Evolutionary conservation across 768 basidiomycete genomes (phyloP).

Genomic region (Imleria badia): DNA sequence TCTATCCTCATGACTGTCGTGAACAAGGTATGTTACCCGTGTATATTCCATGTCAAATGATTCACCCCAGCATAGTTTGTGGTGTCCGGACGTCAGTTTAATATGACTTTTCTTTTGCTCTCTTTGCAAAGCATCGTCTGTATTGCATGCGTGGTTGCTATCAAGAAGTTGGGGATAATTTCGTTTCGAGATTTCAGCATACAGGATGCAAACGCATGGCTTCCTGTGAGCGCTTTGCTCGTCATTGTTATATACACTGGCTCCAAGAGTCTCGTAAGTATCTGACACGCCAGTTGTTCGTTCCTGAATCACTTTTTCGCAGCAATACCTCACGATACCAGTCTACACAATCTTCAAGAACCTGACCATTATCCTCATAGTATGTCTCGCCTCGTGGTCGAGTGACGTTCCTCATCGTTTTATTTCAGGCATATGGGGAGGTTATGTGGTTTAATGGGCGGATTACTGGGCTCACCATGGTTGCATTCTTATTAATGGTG

Average conservation of each 20-base stretch:
- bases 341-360: slow-evolving; percentile 99
- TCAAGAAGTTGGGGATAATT: slow-evolving; percentile 77
- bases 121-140: slow-evolving; percentile 91
- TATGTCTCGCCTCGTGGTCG: slow-evolving; percentile 37
- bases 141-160: slow-evolving; percentile 66
- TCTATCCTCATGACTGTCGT: slow-evolving; percentile 97
- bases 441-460: slow-evolving; percentile 94
- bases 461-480: slow-evolving; percentile 83
- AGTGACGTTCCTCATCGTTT: background rate
- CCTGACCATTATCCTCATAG: slow-evolving; percentile 97
- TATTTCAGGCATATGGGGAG: slow-evolving; percentile 87
- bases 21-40: slow-evolving; percentile 69
- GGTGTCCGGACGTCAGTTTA: slow-evolving; percentile 89
- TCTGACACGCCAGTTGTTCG: background rate
- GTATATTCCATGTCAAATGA: background rate
- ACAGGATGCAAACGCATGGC: slow-evolving; percentile 89
- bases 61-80: slow-evolving; percentile 62
- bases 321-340: slow-evolving; percentile 98
- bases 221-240: slow-evolving; percentile 89
- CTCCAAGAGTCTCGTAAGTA: slow-evolving; percentile 91
- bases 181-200: slow-evolving; percentile 81
- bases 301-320: slow-evolving; percentile 5
- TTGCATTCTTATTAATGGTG: slow-evolving; percentile 93
- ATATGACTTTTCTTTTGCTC: slow-evolving; percentile 95
- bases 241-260: slow-evolving; percentile 98